Evolutionary conservation across 371 early-diverging fungal species (phyloP).

Genomic region (Batkoa obscura): DNA sequence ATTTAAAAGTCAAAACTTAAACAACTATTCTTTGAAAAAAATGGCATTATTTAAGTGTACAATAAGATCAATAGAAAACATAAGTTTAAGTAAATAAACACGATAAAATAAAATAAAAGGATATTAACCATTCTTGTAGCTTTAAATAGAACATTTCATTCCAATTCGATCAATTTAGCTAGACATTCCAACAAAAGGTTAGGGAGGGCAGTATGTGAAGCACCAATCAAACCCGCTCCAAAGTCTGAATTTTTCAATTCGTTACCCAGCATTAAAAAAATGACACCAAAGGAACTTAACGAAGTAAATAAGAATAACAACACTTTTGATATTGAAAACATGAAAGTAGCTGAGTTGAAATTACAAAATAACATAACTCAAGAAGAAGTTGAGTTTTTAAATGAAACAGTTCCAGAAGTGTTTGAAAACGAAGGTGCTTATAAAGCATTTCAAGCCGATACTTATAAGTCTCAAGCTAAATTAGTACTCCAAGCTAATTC

Average conservation of each 20-base stretch:
- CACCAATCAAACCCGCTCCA: conserved; percentile 1
- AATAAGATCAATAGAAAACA: no score
- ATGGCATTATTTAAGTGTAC: no score
- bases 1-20: no score
- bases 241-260: not conserved
- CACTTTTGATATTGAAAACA: not conserved
- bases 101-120: no score
- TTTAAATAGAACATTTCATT: not conserved
- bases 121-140: no score
- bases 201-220: not conserved
- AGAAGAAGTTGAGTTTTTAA: conserved; percentile 9
- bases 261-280: not conserved
- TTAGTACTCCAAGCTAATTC: conserved; percentile 50
- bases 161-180: not conserved
- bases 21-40: no score
- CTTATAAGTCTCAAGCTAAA: conserved; percentile 32
- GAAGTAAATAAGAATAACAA: not conserved
- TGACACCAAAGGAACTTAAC: conserved; percentile 14
- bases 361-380: not conserved
- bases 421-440: not conserved
- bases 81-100: no score
- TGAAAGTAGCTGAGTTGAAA: not conserved
- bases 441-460: conserved; percentile 19
- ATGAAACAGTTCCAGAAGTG: conserved; percentile 7
- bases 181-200: not conserved